Evolutionary conservation across 495 filamentous ascomycete genomes (phyloP).

Genomic region (Aspergillus haitiensis): DNA sequence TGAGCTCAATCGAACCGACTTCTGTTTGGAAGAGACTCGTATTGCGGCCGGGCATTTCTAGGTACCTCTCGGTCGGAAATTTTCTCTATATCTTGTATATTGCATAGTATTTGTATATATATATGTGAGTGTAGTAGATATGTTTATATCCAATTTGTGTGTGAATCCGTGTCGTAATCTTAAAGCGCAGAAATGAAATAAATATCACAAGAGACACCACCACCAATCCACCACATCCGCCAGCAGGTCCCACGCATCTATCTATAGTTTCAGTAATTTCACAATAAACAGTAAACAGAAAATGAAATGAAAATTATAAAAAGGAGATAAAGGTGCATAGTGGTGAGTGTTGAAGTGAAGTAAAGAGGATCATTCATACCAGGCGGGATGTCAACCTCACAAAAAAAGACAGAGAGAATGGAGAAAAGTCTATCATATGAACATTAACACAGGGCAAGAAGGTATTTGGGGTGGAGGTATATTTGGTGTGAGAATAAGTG

Average conservation of each 20-base stretch:
- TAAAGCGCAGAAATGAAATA: not conserved
- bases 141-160: slow-evolving; percentile 2
- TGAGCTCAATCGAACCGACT: too few species aligned
- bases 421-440: slow-evolving; percentile 27
- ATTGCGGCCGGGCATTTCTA: too few species aligned
- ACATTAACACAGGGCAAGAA: slow-evolving; percentile 29
- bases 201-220: not conserved
- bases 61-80: too few species aligned
- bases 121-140: not conserved
- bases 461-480: not conserved
- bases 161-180: not conserved
- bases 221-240: not conserved
- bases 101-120: not conserved
- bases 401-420: slow-evolving; percentile 3
- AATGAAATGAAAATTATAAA: not conserved
- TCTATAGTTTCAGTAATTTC: slow-evolving; percentile 16
- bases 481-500: not conserved
- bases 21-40: too few species aligned
- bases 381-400: not conserved
- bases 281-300: slow-evolving; percentile 9
- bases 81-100: not conserved
- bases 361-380: not conserved
- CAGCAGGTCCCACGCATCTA: slow-evolving; percentile 11
- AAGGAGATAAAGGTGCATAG: slow-evolving; percentile 9
- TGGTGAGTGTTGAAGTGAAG: not conserved